These are phyloP conservation scores for Capsaspora owczarzaki DNA, from an alignment of 78 protist genomes.

Conservation along the genomic window DNA sequence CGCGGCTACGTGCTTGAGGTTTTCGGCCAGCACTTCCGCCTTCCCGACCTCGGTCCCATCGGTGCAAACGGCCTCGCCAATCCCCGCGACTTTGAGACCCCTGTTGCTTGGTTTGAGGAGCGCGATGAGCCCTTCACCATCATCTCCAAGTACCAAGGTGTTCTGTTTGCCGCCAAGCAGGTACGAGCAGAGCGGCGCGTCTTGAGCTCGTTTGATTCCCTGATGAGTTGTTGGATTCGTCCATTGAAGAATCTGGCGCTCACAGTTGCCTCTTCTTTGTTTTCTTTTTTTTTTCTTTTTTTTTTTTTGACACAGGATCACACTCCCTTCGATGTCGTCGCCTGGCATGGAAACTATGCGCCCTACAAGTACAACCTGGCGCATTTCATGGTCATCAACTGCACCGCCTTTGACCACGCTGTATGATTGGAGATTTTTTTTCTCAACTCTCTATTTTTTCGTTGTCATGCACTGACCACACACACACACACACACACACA, in stretches of 20 bases:
- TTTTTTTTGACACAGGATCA: neutral
- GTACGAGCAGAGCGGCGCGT: no score
- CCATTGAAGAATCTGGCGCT: no score
- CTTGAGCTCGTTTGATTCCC: no score
- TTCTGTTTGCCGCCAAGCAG: constrained; percentile 34
- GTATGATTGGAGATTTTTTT: constrained; percentile 12
- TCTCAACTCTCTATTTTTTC: neutral
- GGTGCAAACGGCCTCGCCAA: constrained; percentile 96
- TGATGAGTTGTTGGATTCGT: no score
- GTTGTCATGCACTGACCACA: no score
- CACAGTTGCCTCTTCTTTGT: no score
- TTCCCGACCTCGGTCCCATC: constrained; percentile 93
- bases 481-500: neutral
- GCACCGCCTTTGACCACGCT: constrained; percentile 84
- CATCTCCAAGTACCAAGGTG: constrained; percentile 62
- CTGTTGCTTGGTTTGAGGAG: constrained; percentile 75
- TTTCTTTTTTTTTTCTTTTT: neutral
- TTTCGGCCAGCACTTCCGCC: constrained; percentile 66
- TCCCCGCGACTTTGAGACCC: constrained; percentile 83
- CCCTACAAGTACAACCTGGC: constrained; percentile 84
- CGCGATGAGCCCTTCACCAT: constrained; percentile 13
- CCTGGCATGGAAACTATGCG: constrained; percentile 93
- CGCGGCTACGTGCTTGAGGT: constrained; percentile 81
- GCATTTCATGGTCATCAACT: constrained; percentile 68
- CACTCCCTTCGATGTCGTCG: constrained; percentile 88